Percentiles rank a stretch among this genome's conserved stretches.
These are phyloP conservation scores for Bolboschoenoplectus hybrid DNA, from an alignment of 202 grass and related monocot species.

Conservation along the genomic window DNA sequence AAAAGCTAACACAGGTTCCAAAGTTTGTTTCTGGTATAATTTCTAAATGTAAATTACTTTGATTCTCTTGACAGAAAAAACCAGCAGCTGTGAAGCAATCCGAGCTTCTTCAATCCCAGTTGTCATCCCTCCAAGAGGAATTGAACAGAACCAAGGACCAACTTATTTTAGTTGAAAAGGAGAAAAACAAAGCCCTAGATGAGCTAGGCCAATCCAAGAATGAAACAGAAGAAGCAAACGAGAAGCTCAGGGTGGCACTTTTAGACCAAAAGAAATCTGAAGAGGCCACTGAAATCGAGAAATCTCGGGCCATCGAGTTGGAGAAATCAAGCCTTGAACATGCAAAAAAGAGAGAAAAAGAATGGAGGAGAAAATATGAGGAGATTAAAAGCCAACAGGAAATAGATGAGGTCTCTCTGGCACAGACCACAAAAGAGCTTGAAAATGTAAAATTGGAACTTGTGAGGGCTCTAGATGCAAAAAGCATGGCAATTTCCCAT, in stretches of 20 bases:
- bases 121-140: slow-evolving; percentile 54
- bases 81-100: slow-evolving; percentile 44
- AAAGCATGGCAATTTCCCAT: slow-evolving; percentile 60
- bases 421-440: slow-evolving; percentile 59
- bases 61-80: slow-evolving; percentile 51
- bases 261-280: slow-evolving; percentile 45
- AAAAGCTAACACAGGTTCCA: not conserved
- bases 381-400: slow-evolving; percentile 65
- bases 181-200: slow-evolving; percentile 54
- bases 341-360: slow-evolving; percentile 54
- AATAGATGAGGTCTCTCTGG: slow-evolving; percentile 42
- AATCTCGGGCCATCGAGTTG: slow-evolving; percentile 21
- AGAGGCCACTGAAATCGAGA: slow-evolving; percentile 48
- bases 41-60: slow-evolving; percentile 14
- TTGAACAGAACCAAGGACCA: slow-evolving; percentile 65
- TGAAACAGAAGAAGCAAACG: slow-evolving; percentile 63
- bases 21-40: slow-evolving; percentile 23
- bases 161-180: slow-evolving; percentile 66
- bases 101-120: slow-evolving; percentile 58
- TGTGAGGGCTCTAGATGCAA: slow-evolving; percentile 65
- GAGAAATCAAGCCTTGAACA: slow-evolving; percentile 44
- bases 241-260: slow-evolving; percentile 60
- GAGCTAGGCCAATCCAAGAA: slow-evolving; percentile 69
- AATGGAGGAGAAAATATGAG: slow-evolving; percentile 63
- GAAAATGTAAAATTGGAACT: slow-evolving; percentile 72